phyloP scores from a whole-genome alignment of 108 stramenopile genomes.

The Discostella pseudostelligera region DNA sequence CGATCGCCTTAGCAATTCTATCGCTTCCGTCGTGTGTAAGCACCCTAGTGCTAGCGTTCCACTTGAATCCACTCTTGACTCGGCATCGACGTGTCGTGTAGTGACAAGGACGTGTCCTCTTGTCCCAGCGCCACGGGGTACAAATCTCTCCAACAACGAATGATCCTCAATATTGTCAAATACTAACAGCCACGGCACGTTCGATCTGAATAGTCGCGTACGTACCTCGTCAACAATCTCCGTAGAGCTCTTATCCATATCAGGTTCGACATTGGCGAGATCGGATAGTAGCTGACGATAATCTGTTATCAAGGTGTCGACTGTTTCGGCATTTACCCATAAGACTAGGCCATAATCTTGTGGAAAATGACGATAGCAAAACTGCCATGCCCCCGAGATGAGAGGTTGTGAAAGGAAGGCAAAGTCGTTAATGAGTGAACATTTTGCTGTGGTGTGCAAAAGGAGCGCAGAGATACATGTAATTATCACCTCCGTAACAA shows the following conservation, averaged over 20 bases:
- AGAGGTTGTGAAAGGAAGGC: no score
- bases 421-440: slow-evolving; percentile 22
- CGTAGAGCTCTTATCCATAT: slow-evolving; percentile 47
- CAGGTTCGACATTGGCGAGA: slow-evolving; percentile 39
- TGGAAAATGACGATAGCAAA: slow-evolving; percentile 65
- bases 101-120: slow-evolving; percentile 65
- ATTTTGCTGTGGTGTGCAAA: no score
- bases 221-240: slow-evolving; percentile 62
- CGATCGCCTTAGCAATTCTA: slow-evolving; percentile 48
- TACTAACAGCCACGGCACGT: slow-evolving; percentile 65
- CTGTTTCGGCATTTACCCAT: slow-evolving; percentile 64
- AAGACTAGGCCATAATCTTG: slow-evolving; percentile 58
- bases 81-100: slow-evolving; percentile 50
- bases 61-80: slow-evolving; percentile 14
- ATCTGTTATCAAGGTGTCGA: slow-evolving; percentile 54
- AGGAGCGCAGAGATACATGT: neutral
- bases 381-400: slow-evolving; percentile 15
- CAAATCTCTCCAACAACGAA: slow-evolving; percentile 42
- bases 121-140: slow-evolving; percentile 53
- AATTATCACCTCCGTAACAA: slow-evolving; percentile 14
- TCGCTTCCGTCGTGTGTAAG: slow-evolving; percentile 51
- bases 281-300: slow-evolving; percentile 63
- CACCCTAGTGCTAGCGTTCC: slow-evolving; percentile 48
- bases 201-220: slow-evolving; percentile 54
- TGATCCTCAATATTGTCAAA: slow-evolving; percentile 74